Conservation (phyloP, 805 yeast species). For the Blastobotrys terrestris region DNA sequence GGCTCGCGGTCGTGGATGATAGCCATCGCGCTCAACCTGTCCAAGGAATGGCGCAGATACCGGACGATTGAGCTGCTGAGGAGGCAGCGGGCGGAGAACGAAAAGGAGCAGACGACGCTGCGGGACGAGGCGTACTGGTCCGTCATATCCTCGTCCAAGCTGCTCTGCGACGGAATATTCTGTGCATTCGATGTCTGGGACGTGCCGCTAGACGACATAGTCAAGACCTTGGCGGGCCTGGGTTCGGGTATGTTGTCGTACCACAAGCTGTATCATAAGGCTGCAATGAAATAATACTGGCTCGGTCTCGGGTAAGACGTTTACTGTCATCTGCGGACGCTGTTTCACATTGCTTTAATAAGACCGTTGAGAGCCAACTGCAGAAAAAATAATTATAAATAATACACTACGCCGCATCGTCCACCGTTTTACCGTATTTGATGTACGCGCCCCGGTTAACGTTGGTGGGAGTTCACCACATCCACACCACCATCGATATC, state of each 20-base stretch:
- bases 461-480: no score
- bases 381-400: no score
- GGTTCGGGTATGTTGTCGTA: constrained; percentile 21
- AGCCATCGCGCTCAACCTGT: constrained; percentile 20
- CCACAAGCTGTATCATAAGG: constrained; percentile 17
- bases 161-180: constrained; percentile 24
- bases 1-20: constrained; percentile 26
- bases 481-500: no score
- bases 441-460: background rate
- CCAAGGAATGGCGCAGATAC: constrained; percentile 10
- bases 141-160: constrained; percentile 18
- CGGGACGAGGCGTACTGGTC: constrained; percentile 7
- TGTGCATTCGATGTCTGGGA: constrained; percentile 26
- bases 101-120: constrained; percentile 2
- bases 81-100: background rate
- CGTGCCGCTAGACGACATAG: constrained; percentile 13
- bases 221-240: constrained; percentile 24
- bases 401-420: no score
- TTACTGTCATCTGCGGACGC: background rate
- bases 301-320: background rate
- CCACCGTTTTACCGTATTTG: no score
- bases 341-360: background rate
- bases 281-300: background rate
- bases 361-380: constrained; percentile 2
- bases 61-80: background rate